phyloP scores from a whole-genome alignment of 1,284 basidiomycete genomes.

The Sporisorium iseilematis-ciliati region DNA sequence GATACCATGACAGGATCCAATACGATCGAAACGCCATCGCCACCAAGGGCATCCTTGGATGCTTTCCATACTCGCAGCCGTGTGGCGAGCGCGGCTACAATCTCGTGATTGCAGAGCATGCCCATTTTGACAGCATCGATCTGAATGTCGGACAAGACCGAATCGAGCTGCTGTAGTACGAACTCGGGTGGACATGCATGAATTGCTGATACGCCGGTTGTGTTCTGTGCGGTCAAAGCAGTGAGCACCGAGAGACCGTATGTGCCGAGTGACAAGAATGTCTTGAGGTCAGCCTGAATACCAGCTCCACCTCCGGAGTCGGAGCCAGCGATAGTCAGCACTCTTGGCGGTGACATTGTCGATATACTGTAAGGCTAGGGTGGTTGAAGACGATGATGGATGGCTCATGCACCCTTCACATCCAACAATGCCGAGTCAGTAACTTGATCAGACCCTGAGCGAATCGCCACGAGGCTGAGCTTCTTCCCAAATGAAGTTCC shows the following conservation, averaged over 20 bases:
- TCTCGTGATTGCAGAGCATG: slow-evolving; percentile 76
- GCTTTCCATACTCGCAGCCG: slow-evolving; percentile 34
- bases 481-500: not conserved
- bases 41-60: slow-evolving; percentile 13
- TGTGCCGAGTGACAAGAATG: slow-evolving; percentile 78
- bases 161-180: slow-evolving; percentile 75
- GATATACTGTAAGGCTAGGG: too few relatives aligned
- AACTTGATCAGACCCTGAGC: not conserved
- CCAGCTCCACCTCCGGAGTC: slow-evolving; percentile 91
- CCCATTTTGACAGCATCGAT: slow-evolving; percentile 88
- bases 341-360: slow-evolving; percentile 65
- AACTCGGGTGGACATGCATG: slow-evolving; percentile 65
- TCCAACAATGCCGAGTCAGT: not conserved
- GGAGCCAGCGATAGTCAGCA: slow-evolving; percentile 85
- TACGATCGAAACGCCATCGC: slow-evolving; percentile 50
- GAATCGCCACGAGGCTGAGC: not conserved
- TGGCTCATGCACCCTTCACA: slow-evolving; percentile 2
- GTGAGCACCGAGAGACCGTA: slow-evolving; percentile 91
- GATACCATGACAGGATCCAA: slow-evolving; percentile 86
- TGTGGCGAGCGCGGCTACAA: slow-evolving; percentile 70
- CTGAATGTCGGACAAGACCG: slow-evolving; percentile 81
- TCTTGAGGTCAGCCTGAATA: slow-evolving; percentile 86
- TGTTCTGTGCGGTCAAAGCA: slow-evolving; percentile 92
- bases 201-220: slow-evolving; percentile 80
- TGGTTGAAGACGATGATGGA: not conserved